Percentiles rank a stretch among this genome's conserved stretches.
These are phyloP conservation scores for Emiliania huxleyi DNA, from an alignment of 78 protist genomes.

Conservation along the genomic window DNA sequence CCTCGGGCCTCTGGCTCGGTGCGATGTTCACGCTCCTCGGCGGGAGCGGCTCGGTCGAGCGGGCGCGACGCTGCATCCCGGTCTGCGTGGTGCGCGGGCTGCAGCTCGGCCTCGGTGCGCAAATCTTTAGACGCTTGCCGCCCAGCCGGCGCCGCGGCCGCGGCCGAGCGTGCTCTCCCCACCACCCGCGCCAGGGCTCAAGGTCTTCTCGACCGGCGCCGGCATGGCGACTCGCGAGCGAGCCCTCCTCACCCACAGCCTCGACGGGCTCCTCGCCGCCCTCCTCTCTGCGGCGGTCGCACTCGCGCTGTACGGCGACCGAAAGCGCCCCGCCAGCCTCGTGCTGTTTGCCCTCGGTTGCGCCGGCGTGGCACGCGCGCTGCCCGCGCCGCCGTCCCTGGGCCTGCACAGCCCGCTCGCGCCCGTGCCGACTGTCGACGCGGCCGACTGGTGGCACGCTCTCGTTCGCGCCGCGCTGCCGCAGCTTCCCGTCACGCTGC, in stretches of 20 bases:
- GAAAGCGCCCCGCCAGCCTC: not conserved
- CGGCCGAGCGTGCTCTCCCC: too few relatives aligned
- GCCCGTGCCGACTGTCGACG: not conserved
- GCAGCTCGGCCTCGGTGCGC: slow-evolving; percentile 36
- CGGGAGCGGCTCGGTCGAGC: not conserved
- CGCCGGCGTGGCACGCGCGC: not conserved
- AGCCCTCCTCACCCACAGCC: too few relatives aligned
- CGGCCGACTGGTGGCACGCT: not conserved
- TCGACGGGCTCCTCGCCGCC: not conserved
- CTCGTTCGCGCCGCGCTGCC: slow-evolving; percentile 24
- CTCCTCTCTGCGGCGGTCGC: slow-evolving; percentile 9
- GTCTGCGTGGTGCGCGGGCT: slow-evolving; percentile 10
- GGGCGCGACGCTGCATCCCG: not conserved
- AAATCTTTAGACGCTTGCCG: too few relatives aligned
- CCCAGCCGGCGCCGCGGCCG: too few relatives aligned
- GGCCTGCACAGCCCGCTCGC: not conserved
- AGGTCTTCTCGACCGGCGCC: too few relatives aligned
- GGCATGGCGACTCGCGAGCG: too few relatives aligned
- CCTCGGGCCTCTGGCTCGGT: not conserved
- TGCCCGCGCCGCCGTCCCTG: not conserved
- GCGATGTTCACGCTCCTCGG: not conserved
- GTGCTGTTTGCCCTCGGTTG: slow-evolving; percentile 10
- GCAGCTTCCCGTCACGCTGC: slow-evolving; percentile 39
- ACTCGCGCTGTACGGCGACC: not conserved
- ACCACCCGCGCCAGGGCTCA: too few relatives aligned